Evolutionary conservation across 2,329 filamentous ascomycete genomes (phyloP).

Genomic region (Colletotrichum sp.): DNA sequence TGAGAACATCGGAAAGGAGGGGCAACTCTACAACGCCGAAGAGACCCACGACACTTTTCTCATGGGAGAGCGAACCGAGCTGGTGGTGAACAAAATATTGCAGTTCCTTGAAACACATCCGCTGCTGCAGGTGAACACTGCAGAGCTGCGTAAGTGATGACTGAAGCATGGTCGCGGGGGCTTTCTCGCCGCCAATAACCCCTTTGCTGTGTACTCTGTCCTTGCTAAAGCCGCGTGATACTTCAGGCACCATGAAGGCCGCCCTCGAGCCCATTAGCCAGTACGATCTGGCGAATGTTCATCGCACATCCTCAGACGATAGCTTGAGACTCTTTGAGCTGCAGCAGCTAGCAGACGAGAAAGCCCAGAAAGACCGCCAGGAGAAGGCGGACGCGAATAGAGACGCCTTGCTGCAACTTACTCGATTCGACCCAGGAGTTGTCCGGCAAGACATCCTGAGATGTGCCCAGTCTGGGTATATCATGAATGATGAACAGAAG

Average conservation of each 20-base stretch:
- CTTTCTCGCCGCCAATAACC: background rate
- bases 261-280: background rate
- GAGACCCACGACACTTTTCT: background rate
- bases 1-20: background rate
- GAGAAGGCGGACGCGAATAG: background rate
- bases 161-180: fast-evolving
- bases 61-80: background rate
- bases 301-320: background rate
- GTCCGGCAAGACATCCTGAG: background rate
- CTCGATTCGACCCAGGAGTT: background rate
- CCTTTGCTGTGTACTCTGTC: background rate
- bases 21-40: background rate
- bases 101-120: background rate
- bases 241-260: background rate
- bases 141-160: background rate
- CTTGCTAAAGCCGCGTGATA: background rate
- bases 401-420: background rate
- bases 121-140: background rate
- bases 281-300: background rate
- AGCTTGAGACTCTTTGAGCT: background rate
- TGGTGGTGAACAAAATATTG: background rate
- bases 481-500: background rate
- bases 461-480: background rate
- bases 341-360: background rate
- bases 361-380: background rate